Base-by-base conservation (phyloP, 176 grass and related monocot species). In the Avena sativa region DNA sequence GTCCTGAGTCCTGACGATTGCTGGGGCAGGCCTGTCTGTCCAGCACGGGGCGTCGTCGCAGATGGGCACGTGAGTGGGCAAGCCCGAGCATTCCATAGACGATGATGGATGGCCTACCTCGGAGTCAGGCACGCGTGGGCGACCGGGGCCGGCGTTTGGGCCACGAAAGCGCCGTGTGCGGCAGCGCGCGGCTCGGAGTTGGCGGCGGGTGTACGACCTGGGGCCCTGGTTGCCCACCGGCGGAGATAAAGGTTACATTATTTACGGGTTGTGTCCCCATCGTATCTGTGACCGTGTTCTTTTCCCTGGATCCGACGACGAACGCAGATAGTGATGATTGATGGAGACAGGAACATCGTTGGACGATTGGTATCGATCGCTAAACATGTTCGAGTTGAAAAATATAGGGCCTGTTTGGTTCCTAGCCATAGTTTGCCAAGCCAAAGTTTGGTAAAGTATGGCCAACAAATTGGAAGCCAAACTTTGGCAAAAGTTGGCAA, bases 161-260 rank as follows among this genome's bases (percentile, higher is more conserved):
- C 23, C 57, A 49, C 20, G 81, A 91, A 84, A 91, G 67, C 85
- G 67, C 58, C 67, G 81, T 68, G 50, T 84, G 85, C 58, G 80
- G 88, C 79, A 25, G 52, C 43, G 83, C 71, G 71, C 40, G 79
- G 85, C 84, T 76, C 30, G 83, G 74, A 20, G 84, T 79, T 80
- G 70, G 82, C 21, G 19, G 63, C 53, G 19, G 19, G 19, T n/a
- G 56, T 25, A 0, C 8, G 34, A 19, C 15, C 51, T 30, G 52
- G 79, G 79, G 38, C 25, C 38, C 38, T 53, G 69, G 44, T 46
- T 3, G 65, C 32, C 80, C 78, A 84, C 38, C 21, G 48, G 12
- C 50, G 5, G 65, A 63, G 74, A 84, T 84, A 74, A 84, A 87
- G 85, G 59, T 84, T 7, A 56, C 80, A 76, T 67, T 50, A n/a